phyloP scores from a whole-genome alignment of 306 rosid genomes.

The Ormosia semicastrata region DNA sequence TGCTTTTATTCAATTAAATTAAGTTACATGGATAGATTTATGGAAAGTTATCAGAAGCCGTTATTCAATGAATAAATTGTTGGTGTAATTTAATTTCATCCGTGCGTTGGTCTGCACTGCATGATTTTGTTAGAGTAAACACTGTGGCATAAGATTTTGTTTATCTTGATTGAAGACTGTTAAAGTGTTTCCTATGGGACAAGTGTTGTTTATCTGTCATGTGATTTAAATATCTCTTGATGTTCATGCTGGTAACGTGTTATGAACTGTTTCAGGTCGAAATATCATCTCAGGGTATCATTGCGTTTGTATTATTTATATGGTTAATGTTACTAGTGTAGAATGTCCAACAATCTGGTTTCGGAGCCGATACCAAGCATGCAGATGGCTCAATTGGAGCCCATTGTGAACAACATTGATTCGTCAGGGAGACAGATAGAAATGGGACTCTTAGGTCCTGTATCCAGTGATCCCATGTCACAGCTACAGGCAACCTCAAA shows the following conservation, averaged over 20 bases:
- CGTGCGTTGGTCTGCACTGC: not conserved
- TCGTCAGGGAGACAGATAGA: slow-evolving; percentile 53
- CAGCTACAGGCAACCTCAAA: slow-evolving; percentile 41
- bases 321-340: slow-evolving; percentile 26
- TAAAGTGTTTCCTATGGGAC: not conserved
- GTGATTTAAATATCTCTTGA: not conserved
- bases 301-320: not conserved
- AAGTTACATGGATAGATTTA: not conserved
- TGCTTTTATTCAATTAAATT: not conserved
- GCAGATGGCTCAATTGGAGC: slow-evolving; percentile 67
- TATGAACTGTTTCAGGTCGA: slow-evolving; percentile 26
- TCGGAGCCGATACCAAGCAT: slow-evolving; percentile 51
- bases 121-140: not conserved
- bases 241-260: not conserved
- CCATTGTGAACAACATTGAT: slow-evolving; percentile 47
- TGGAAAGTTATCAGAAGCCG: not conserved
- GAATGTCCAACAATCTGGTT: slow-evolving; percentile 63
- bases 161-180: not conserved
- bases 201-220: not conserved
- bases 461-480: slow-evolving; percentile 36
- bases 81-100: not conserved
- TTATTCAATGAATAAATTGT: not conserved
- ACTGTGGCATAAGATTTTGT: not conserved
- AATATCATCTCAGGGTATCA: not conserved
- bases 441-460: slow-evolving; percentile 50